Evolutionary conservation across 1,284 basidiomycete genomes (phyloP).

Genomic region (Cryptococcus hybrid): DNA sequence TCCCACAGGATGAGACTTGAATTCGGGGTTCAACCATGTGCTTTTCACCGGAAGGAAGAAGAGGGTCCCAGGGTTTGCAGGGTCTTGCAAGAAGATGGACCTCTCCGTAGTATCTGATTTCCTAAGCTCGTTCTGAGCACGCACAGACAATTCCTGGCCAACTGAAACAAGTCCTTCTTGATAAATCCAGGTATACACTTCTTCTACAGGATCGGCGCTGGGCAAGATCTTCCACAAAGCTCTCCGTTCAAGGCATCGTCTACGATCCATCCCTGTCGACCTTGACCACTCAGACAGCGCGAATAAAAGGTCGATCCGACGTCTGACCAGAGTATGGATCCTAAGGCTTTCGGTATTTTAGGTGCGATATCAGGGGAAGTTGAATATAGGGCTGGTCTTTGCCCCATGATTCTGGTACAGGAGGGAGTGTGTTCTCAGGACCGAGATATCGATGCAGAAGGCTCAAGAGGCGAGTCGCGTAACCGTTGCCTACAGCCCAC

Average conservation of each 20-base stretch:
- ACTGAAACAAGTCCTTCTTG: slow-evolving; percentile 6
- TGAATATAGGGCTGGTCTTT: slow-evolving; percentile 14
- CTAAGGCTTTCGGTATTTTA: slow-evolving; percentile 13
- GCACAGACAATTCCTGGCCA: background rate
- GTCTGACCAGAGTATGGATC: slow-evolving; percentile 36
- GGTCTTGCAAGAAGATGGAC: slow-evolving; percentile 14
- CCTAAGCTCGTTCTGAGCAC: slow-evolving; percentile 2
- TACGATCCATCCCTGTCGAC: slow-evolving; percentile 17
- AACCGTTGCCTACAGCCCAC: slow-evolving; percentile 24
- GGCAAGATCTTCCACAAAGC: background rate
- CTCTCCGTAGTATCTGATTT: background rate
- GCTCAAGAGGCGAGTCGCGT: slow-evolving; percentile 31
- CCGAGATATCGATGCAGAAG: slow-evolving; percentile 26
- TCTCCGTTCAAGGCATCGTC: background rate
- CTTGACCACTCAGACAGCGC: slow-evolving; percentile 14
- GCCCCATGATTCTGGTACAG: background rate
- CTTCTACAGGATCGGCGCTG: background rate
- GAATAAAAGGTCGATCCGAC: slow-evolving; percentile 35
- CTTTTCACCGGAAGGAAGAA: slow-evolving; percentile 12
- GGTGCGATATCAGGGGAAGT: background rate
- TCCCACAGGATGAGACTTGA: slow-evolving; percentile 11
- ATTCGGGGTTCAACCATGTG: background rate
- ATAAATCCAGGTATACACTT: slow-evolving; percentile 16
- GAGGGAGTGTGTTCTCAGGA: background rate
- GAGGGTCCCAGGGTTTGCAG: slow-evolving; percentile 14